Percentiles rank a stretch among this genome's conserved stretches.
Evolutionary conservation across 352 stramenopile genomes (phyloP).

Genomic region (Globisporangium takayamanum): DNA sequence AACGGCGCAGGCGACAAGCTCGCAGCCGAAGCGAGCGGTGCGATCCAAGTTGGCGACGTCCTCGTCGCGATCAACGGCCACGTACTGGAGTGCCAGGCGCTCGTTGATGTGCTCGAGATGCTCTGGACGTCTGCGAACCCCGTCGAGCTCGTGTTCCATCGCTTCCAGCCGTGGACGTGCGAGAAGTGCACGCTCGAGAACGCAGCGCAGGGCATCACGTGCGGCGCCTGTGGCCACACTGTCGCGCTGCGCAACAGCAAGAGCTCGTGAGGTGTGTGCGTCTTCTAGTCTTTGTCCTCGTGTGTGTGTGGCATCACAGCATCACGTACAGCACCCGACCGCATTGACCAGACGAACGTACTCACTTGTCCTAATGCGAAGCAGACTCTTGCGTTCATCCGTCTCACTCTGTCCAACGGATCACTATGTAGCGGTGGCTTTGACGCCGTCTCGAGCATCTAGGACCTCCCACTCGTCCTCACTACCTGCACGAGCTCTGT

Average conservation of each 20-base stretch:
- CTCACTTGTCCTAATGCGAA: no score
- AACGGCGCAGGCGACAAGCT: slow-evolving; percentile 61
- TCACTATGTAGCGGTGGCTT: no score
- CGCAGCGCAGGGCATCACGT: slow-evolving; percentile 22
- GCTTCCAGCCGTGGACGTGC: slow-evolving; percentile 56
- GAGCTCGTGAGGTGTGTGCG: no score
- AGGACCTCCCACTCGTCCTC: no score
- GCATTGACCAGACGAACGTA: no score
- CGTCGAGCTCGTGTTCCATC: slow-evolving; percentile 59
- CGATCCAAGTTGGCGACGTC: slow-evolving; percentile 50
- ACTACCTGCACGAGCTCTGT: no score
- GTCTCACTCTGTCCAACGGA: no score
- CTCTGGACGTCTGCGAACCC: slow-evolving; percentile 64
- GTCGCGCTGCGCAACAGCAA: slow-evolving; percentile 6
- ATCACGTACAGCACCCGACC: no score
- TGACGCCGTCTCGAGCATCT: no score
- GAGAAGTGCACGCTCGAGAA: slow-evolving; percentile 74
- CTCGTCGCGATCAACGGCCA: slow-evolving; percentile 59
- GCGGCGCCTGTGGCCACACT: slow-evolving; percentile 45
- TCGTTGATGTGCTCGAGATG: slow-evolving; percentile 61
- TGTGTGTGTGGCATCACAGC: no score
- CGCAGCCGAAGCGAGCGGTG: slow-evolving; percentile 57
- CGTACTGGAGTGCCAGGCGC: slow-evolving; percentile 30
- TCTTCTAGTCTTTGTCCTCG: no score
- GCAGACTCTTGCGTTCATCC: no score